Evolutionary conservation across 768 basidiomycete species (phyloP).

Genomic region (Austroboletus festivus): DNA sequence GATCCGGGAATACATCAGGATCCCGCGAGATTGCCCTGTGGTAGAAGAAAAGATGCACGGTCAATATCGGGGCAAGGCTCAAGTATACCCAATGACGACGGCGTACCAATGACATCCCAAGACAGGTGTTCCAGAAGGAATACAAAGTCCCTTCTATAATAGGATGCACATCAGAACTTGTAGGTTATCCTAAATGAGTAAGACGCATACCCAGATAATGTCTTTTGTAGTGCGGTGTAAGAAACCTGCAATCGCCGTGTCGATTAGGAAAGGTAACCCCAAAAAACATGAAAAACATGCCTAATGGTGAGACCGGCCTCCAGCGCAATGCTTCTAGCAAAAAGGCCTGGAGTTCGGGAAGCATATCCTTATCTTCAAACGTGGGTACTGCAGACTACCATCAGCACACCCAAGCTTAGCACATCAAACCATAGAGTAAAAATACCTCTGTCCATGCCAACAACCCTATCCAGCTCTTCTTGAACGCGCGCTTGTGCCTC

Average conservation of each 20-base stretch:
- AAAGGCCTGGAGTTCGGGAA: slow-evolving; percentile 36
- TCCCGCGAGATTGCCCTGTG: slow-evolving; percentile 14
- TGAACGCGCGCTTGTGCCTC: slow-evolving; percentile 46
- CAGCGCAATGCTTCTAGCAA: slow-evolving; percentile 35
- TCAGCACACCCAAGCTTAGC: not conserved
- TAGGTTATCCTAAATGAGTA: not conserved
- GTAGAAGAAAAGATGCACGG: not conserved
- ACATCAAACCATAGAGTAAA: not conserved
- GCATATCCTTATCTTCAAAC: slow-evolving; percentile 30
- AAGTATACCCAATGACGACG: not conserved
- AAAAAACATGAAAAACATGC: no score
- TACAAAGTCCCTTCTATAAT: slow-evolving; percentile 7
- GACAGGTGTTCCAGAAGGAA: slow-evolving; percentile 13
- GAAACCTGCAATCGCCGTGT: slow-evolving; percentile 36
- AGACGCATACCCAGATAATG: slow-evolving; percentile 48
- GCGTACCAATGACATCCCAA: slow-evolving; percentile 14
- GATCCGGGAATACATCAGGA: slow-evolving; percentile 11
- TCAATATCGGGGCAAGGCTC: not conserved
- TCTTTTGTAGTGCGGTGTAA: slow-evolving; percentile 61
- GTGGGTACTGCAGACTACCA: slow-evolving; percentile 27
- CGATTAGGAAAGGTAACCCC: not conserved
- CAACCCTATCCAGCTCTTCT: slow-evolving; percentile 47
- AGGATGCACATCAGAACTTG: not conserved
- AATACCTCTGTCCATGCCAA: slow-evolving; percentile 36
- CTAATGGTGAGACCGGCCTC: slow-evolving; percentile 29